phyloP scores from a whole-genome alignment of 2,329 filamentous ascomycete species.

The Venturia effusa region DNA sequence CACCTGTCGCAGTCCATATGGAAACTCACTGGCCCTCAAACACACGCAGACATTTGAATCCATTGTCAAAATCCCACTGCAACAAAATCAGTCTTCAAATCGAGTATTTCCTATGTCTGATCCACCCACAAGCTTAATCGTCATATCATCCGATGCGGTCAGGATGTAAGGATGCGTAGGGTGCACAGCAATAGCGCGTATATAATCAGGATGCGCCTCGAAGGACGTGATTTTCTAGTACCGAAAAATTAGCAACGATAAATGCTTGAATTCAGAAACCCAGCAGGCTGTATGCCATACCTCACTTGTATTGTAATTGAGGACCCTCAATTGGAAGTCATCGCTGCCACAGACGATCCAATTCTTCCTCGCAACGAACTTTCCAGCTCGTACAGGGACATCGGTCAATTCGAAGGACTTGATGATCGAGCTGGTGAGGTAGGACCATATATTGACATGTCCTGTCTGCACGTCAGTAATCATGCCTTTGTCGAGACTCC shows the following conservation, averaged over 20 bases:
- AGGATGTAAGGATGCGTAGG: constrained; percentile 92
- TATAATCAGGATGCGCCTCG: constrained; percentile 86
- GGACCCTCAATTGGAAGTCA: constrained; percentile 67
- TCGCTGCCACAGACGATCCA: constrained; percentile 96
- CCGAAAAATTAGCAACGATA: not conserved
- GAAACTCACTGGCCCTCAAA: constrained; percentile 80
- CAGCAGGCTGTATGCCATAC: not conserved
- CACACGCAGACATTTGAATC: constrained; percentile 94
- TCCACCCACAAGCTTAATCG: constrained; percentile 75
- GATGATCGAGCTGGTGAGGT: constrained; percentile 51
- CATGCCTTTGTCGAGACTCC: not conserved
- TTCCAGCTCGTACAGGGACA: constrained; percentile 90
- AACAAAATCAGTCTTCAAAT: constrained; percentile 38
- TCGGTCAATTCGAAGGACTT: constrained; percentile 99
- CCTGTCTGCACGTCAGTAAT: constrained; percentile 31
- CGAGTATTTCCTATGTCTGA: no score
- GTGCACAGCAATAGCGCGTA: constrained; percentile 91
- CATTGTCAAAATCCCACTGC: constrained; percentile 92
- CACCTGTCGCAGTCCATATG: constrained; percentile 76
- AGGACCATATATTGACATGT: constrained; percentile 94
- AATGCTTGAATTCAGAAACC: not conserved
- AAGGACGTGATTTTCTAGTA: constrained; percentile 76
- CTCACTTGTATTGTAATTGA: constrained; percentile 99
- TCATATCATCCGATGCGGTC: constrained; percentile 51
- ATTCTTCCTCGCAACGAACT: constrained; percentile 96